Base-by-base conservation (phyloP, 2,329 filamentous ascomycete species). In the Colletotrichum gloeosporioides region DNA sequence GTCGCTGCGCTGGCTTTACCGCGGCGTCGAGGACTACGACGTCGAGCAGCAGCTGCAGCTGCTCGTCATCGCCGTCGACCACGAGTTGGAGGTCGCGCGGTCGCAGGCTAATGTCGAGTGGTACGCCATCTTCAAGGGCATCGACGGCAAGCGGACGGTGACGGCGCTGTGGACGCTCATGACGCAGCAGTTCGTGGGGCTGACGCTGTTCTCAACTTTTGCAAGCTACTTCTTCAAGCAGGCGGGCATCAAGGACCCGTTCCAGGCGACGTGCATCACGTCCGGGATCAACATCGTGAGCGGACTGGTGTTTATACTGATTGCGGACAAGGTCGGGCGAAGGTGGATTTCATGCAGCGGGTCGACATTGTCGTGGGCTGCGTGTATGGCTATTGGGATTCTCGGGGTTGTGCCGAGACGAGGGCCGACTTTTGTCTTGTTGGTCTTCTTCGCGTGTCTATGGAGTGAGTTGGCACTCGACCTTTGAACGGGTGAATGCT, bases 191-290 rank as follows among this genome's bases (percentile, higher is more conserved):
- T 79, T 81, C 55, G 73, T 80, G 13, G 80, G 80, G 3, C 69
- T 80, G 22, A 78, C 77, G 10, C 71, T 81, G 8, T 80, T 80
- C 64, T 76, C 67, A 32, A 78, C 78, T 7, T 81, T 77, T 55
- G 79, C 75, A 12, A 77, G 77, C 3, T 85, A 83, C 73, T 85
- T 85, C 64, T 85, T 84, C 55, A 81, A 82, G 63, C 83, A 83
- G 63, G 82, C 83, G 9, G 83, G 83, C 6, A 34, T 82, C 3
- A 31, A 76, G 10, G 78, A 81, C 16, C 79, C 81, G 1, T 82
- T 82, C 70, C 64, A 77, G 57, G 76, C 79, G 6, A 81, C 75
- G 5, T 80, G 77, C 63, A 80, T 80, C 57, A 79, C 76, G 0
- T 80, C 78, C 4, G 75, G 76, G 3, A 77, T 81, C 32, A 80